These are phyloP conservation scores for Acacia confusa DNA, from an alignment of 306 rosid species.

Conservation along the genomic window DNA sequence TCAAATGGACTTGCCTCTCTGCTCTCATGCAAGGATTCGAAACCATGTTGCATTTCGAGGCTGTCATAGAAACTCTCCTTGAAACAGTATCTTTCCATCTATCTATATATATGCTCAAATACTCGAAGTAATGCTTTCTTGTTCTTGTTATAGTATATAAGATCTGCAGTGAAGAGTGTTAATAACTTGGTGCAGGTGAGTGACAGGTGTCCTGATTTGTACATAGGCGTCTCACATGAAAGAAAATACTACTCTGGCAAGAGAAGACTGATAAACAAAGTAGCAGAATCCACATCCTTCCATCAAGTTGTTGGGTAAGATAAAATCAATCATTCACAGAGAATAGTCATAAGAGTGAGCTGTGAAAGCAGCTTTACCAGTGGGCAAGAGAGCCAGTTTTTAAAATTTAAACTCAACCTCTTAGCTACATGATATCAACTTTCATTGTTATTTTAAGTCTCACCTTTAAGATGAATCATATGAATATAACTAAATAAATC, in stretches of 20 bases:
- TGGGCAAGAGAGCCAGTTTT: too few relatives aligned
- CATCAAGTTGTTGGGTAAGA: slow-evolving; percentile 37
- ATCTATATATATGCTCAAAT: neutral
- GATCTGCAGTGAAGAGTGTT: neutral
- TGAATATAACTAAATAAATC: too few relatives aligned
- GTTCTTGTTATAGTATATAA: neutral
- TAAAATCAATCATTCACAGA: neutral
- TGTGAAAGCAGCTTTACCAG: too few relatives aligned
- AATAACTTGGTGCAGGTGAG: slow-evolving; percentile 20
- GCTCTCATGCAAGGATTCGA: slow-evolving; percentile 41
- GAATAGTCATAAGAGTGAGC: neutral
- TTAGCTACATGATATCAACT: too few relatives aligned
- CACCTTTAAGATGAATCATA: too few relatives aligned
- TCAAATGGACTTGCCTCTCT: slow-evolving; percentile 33
- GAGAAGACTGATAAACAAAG: neutral
- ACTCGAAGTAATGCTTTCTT: neutral
- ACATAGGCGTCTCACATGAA: slow-evolving; percentile 34
- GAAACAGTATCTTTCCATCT: slow-evolving; percentile 20
- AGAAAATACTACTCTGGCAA: slow-evolving; percentile 11
- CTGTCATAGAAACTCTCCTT: slow-evolving; percentile 28
- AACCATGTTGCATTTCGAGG: slow-evolving; percentile 28
- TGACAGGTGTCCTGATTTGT: slow-evolving; percentile 20
- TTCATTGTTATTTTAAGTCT: too few relatives aligned
- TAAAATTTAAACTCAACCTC: too few relatives aligned
- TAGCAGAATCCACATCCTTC: slow-evolving; percentile 10